A percentile compares a stretch with the other conserved stretches of the same genome.
Conservation (phyloP, 2,329 filamentous ascomycete genomes). For the Verticillium alfalfae region DNA sequence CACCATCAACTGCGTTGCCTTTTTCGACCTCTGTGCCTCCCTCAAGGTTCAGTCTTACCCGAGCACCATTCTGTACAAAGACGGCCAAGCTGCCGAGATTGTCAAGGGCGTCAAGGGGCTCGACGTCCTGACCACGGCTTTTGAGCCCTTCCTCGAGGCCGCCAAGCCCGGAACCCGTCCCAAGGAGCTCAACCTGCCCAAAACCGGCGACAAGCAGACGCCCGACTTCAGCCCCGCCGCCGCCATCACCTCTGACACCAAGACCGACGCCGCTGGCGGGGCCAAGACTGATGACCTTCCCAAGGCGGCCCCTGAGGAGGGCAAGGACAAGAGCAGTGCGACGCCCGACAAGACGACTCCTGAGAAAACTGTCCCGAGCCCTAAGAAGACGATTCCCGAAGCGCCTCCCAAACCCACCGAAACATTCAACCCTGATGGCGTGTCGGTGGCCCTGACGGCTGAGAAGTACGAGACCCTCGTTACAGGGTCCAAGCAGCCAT, state of each 20-base stretch:
- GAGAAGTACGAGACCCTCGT: slow-evolving; percentile 84
- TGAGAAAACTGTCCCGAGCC: slow-evolving; percentile 14
- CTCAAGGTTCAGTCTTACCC: slow-evolving; percentile 68
- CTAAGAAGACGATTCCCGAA: slow-evolving; percentile 32
- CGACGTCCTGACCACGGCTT: slow-evolving; percentile 56
- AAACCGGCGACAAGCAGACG: slow-evolving; percentile 55
- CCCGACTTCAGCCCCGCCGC: slow-evolving; percentile 21
- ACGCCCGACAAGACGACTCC: slow-evolving; percentile 13
- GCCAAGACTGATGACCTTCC: slow-evolving; percentile 11
- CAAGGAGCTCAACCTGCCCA: slow-evolving; percentile 60
- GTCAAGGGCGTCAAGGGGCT: slow-evolving; percentile 66
- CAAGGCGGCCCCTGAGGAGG: slow-evolving; percentile 15
- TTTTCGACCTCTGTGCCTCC: slow-evolving; percentile 68
- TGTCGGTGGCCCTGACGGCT: slow-evolving; percentile 69
- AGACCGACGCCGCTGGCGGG: slow-evolving; percentile 13
- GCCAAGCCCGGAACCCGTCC: slow-evolving; percentile 78
- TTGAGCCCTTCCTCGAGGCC: slow-evolving; percentile 73
- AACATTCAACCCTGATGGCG: slow-evolving; percentile 69
- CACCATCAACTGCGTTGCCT: slow-evolving; percentile 78
- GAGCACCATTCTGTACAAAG: slow-evolving; percentile 72
- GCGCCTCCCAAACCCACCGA: slow-evolving; percentile 47
- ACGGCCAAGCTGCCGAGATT: slow-evolving; percentile 62
- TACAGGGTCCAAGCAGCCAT: slow-evolving; percentile 81
- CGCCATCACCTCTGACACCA: slow-evolving; percentile 28
- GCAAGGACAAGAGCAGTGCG: slow-evolving; percentile 25